Evolutionary conservation across 192 early-diverging fungal species (phyloP), one percentile per base, ranked within the genome.

Genomic region (Coemansia sp.): DNA sequence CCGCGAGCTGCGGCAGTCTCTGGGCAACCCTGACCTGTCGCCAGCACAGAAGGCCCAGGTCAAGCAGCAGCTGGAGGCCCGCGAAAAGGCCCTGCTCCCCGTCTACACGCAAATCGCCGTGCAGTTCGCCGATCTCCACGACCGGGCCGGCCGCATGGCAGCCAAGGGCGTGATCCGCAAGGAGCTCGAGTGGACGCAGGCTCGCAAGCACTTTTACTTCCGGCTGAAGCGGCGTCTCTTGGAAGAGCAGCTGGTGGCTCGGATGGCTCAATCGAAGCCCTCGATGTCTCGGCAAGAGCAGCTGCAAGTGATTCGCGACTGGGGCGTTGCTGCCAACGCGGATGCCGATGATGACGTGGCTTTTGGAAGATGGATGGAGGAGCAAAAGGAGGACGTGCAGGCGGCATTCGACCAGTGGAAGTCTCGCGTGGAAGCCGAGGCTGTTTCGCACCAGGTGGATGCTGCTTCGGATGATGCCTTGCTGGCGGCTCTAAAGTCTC

Each of bases 41-140:
- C 81, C 87, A 10, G 83, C 77, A 18, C 69, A 87, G 37, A 85
- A 85, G 58, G 79, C 82, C 28, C 79, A 82, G 17, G 59, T 91
- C 40, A 90, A 93, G 81, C 46, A 51, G 14, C 69, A 75, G 49
- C 67, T 99, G 39, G 88, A 90, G n/a, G 81, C 80, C 26, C 89
- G 93, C 46, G 91, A 99, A 64, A 84, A 88, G 63, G 82, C 85
- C 45, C 71, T 99, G 18, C 43, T 99, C 41, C 93, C 96, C 11
- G 83, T 94, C 8, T 96, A 94, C 79, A 87, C 91, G 64, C 94
- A 97, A 71, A 82, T 91, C 21, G 92, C 92, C 16, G 75, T 99
- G 14, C 91, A 97, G 62, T 96, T 99, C 62, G 96, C 96, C 26
- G 96, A 99, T 69, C 83, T 99, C 51, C 96, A 99, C 69, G 96